phyloP scores from a whole-genome alignment of 2,329 filamentous ascomycete genomes.

The Paramyrothecium sp. region DNA sequence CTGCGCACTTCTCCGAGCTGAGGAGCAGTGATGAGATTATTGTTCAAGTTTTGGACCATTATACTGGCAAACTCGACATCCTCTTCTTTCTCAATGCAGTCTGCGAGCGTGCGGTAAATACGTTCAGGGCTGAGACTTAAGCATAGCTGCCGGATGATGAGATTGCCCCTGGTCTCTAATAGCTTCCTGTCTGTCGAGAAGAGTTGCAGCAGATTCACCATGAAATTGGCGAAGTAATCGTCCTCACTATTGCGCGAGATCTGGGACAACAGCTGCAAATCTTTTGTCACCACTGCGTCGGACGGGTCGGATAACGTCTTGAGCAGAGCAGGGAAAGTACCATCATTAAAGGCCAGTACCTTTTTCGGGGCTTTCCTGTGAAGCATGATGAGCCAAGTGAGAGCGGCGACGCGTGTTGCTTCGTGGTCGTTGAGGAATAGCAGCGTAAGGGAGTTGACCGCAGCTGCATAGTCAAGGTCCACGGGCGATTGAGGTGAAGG shows the following conservation, averaged over 20 bases:
- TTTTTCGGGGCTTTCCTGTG: slow-evolving; percentile 93
- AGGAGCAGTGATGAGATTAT: slow-evolving; percentile 96
- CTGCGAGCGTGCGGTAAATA: slow-evolving; percentile 92
- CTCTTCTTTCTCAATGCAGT: slow-evolving; percentile 96
- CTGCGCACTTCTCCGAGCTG: slow-evolving; percentile 90
- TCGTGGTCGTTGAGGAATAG: slow-evolving; percentile 97
- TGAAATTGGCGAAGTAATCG: slow-evolving; percentile 96
- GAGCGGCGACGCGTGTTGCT: slow-evolving; percentile 86
- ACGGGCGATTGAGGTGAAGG: slow-evolving; percentile 47
- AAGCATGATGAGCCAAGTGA: slow-evolving; percentile 97
- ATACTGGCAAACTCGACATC: slow-evolving; percentile 98
- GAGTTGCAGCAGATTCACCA: slow-evolving; percentile 92
- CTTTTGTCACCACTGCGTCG: slow-evolving; percentile 92
- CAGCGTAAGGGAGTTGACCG: slow-evolving; percentile 88
- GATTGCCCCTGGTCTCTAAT: slow-evolving; percentile 87
- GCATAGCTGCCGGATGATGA: slow-evolving; percentile 95
- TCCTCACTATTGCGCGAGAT: slow-evolving; percentile 97
- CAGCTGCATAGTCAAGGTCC: slow-evolving; percentile 93
- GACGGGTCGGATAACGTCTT: slow-evolving; percentile 96
- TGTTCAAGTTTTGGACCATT: slow-evolving; percentile 99
- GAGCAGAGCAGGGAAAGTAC: slow-evolving; percentile 90
- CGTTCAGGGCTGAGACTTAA: slow-evolving; percentile 89
- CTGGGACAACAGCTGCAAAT: slow-evolving; percentile 89
- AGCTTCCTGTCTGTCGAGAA: slow-evolving; percentile 93
- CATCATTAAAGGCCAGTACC: slow-evolving; percentile 92